phyloP scores from a whole-genome alignment of 2,329 filamentous ascomycete genomes.

The Trichoderma asperellum region DNA sequence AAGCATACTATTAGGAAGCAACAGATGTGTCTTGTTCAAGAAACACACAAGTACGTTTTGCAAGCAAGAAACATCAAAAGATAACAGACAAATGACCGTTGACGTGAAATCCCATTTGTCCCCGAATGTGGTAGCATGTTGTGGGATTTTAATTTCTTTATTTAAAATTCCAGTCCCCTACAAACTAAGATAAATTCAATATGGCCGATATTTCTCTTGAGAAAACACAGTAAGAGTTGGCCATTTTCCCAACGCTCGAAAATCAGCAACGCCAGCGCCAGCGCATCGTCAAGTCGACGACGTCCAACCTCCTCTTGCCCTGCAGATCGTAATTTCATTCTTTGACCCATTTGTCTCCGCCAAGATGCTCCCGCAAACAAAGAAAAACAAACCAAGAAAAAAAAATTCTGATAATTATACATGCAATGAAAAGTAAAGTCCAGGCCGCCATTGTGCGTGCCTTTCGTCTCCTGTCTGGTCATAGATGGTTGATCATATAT shows the following conservation, averaged over 20 bases:
- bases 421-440: background rate
- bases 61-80: background rate
- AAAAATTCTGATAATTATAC: constrained; percentile 18
- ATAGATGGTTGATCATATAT: background rate
- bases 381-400: background rate
- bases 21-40: no score
- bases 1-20: no score
- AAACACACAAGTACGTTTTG: no score
- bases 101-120: background rate
- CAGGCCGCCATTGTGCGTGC: background rate
- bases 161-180: background rate
- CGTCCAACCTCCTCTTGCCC: constrained; percentile 4
- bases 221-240: background rate
- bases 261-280: constrained; percentile 23
- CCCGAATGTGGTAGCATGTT: background rate
- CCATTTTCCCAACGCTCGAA: constrained; percentile 12
- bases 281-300: constrained; percentile 4
- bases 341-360: constrained; percentile 2
- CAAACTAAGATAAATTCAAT: constrained; percentile 2
- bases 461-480: background rate
- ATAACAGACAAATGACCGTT: background rate
- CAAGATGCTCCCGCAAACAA: background rate
- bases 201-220: background rate
- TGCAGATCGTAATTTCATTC: constrained; percentile 17
- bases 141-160: constrained; percentile 6